Evolutionary conservation across 257 asterid species (phyloP), one percentile per base, ranked within the genome.

Genomic region (Phtheirospermum japonicum): DNA sequence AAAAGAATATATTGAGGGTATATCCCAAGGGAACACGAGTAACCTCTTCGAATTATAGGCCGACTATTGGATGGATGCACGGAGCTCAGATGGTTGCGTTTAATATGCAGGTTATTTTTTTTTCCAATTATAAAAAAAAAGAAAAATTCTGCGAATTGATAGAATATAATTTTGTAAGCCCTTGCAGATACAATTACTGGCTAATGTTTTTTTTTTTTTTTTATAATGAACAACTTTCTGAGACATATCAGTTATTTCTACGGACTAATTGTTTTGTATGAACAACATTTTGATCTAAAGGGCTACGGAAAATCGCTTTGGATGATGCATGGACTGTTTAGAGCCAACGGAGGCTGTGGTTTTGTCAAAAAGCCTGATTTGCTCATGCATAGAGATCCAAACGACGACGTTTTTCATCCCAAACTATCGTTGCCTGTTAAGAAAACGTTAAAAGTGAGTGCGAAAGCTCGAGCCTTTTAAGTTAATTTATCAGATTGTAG

Each of bases 51-150:
- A 89, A 89, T 62, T 89, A 71, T 59, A 74, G 71, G 73, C 95
- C 97, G 0, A 64, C 77, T 28, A 71, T 62, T 3, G 97, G 92
- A 18, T 89, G 97, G 97, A 86, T 75, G 80, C 97, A 83, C 57
- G 95, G 97, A 57, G 97, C 94, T 71, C 97, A 89, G 79, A 86
- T 89, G 97, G 88, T 84, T 67, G 97, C 95, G 45, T 85, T 86
- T 19, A 89, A 89, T 69, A 86, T 89, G 97, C 95, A 89, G 87
- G 97, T 28, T 20, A 51, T 23, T 45, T 39, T 67, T n/a, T n/a
- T n/a, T n/a, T n/a, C n/a, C n/a, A n/a, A n/a, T n/a, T n/a, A n/a
- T n/a, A n/a, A n/a, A n/a, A n/a, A n/a, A n/a, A n/a, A n/a, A n/a
- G n/a, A n/a, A n/a, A n/a, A n/a, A n/a, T n/a, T n/a, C n/a, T n/a